Base-by-base conservation (phyloP, 2,329 filamentous ascomycete genomes). In the Venturia nashicola region DNA sequence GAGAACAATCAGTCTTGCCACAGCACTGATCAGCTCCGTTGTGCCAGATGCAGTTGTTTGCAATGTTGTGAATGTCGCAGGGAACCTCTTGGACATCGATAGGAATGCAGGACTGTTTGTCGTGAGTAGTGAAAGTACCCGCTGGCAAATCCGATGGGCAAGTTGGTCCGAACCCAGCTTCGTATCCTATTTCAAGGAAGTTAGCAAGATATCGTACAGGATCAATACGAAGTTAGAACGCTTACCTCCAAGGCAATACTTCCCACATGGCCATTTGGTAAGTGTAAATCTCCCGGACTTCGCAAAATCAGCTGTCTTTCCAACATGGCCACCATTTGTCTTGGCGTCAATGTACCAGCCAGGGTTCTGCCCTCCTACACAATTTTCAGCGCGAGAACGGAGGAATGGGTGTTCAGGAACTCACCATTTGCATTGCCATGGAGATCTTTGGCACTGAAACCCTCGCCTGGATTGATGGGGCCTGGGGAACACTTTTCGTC, bases 11-110 rank as follows among this genome's bases (percentile, higher is more conserved):
- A 2, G 27, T 39, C 23, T 48, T 43, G 2, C 39, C 12, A 14
- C 60, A 62, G 60, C 60, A 62, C 34, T 62, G 60, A 62, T 62
- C 60, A 34, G 32, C 51, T 39, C 60, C 60, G 23, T 48, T 62
- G 9, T 62, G 42, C 60, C 60, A 62, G 18, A 62, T 62, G 27
- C 60, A 62, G 27, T 62, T 62, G 16, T 62, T 62, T 3, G 16
- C 60, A 4, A 32, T 27, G 12, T 39, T 39, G n/a, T 62, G 60
- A 23, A 62, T 51, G 23, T 62, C 60, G 43, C 60, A 62, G n/a
- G 60, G 60, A 14, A 62, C 60, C 36, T 62, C 60, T 3, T n/a
- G 5, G 40, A 62, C 60, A 8, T 43, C 44, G 32, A 62, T 43
- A n/a, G 44, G 40, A n/a, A 46, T 43, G 32, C 60, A 62, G 14